These are phyloP conservation scores for Samsoniella hepiali DNA, from an alignment of 2,329 filamentous ascomycete species.

Conservation along the genomic window DNA sequence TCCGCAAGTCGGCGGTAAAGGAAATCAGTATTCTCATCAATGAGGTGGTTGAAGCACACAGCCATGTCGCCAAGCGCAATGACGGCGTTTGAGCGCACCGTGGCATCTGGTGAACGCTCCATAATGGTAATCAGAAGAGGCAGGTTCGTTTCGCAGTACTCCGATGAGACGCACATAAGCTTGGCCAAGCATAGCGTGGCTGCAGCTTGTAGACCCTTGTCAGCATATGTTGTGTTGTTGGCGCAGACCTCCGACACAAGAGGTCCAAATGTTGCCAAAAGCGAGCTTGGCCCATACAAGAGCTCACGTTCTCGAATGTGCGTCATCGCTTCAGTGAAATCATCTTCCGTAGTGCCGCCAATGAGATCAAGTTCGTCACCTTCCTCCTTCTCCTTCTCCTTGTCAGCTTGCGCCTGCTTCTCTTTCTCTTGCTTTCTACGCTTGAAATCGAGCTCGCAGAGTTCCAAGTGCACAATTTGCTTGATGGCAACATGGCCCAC, in stretches of 20 bases:
- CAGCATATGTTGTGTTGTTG: constrained; percentile 88
- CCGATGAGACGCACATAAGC: constrained; percentile 95
- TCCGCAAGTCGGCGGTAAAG: constrained; percentile 92
- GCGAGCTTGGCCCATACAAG: constrained; percentile 74
- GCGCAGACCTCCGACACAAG: constrained; percentile 90
- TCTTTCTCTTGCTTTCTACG: constrained; percentile 88
- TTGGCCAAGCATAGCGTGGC: constrained; percentile 94
- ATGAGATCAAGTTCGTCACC: constrained; percentile 93
- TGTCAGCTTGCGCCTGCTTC: constrained; percentile 53
- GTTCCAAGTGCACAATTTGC: constrained; percentile 95
- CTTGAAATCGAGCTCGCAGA: constrained; percentile 98
- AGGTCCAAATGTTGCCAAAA: constrained; percentile 87
- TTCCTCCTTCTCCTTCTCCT: constrained; percentile 60
- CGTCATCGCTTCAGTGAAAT: constrained; percentile 82
- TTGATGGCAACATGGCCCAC: constrained; percentile 97
- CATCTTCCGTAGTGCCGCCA: constrained; percentile 90
- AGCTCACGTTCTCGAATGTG: constrained; percentile 82
- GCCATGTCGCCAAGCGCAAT: constrained; percentile 98
- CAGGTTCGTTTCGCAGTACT: constrained; percentile 93
- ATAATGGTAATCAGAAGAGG: constrained; percentile 96
- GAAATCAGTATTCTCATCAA: constrained; percentile 99
- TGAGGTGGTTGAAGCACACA: constrained; percentile 98
- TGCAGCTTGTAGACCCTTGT: constrained; percentile 86
- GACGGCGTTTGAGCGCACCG: constrained; percentile 91
- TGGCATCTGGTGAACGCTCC: constrained; percentile 88